These are phyloP conservation scores for Kodamaea restingae DNA, from an alignment of 805 yeast species.

Conservation along the genomic window DNA sequence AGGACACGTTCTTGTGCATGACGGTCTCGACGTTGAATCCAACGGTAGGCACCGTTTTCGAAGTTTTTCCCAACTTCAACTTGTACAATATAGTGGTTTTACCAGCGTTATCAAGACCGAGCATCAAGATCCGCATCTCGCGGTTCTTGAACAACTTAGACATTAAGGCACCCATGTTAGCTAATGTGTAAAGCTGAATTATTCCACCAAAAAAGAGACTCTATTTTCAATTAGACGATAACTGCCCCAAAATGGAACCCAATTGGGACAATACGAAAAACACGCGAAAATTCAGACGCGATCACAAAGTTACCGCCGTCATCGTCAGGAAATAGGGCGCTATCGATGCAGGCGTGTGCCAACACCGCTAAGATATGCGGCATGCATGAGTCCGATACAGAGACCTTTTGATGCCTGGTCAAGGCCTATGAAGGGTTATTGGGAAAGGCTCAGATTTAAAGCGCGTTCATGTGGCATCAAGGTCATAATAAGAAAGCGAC, in stretches of 20 bases:
- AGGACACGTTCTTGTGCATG: slow-evolving; percentile 72
- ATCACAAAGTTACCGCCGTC: neutral
- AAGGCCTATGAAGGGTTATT: no score
- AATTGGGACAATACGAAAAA: slow-evolving; percentile 1
- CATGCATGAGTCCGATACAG: no score
- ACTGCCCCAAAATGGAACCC: neutral
- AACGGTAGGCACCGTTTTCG: slow-evolving; percentile 84
- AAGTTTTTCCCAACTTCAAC: slow-evolving; percentile 68
- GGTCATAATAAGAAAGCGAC: no score
- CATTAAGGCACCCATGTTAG: slow-evolving; percentile 9
- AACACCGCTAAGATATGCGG: no score
- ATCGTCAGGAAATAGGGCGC: no score
- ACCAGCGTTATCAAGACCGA: slow-evolving; percentile 91
- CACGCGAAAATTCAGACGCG: neutral
- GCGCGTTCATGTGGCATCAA: no score
- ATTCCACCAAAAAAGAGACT: neutral
- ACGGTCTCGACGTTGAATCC: slow-evolving; percentile 92
- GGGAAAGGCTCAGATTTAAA: no score
- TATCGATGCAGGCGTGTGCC: no score
- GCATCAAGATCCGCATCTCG: slow-evolving; percentile 93
- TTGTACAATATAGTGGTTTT: slow-evolving; percentile 87
- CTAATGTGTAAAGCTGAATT: neutral
- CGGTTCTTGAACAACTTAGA: slow-evolving; percentile 63
- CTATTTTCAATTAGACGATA: slow-evolving; percentile 4
- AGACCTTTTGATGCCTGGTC: no score